Base-by-base conservation (phyloP, 345 rosid genomes). In the Geranium rotundifolium region DNA sequence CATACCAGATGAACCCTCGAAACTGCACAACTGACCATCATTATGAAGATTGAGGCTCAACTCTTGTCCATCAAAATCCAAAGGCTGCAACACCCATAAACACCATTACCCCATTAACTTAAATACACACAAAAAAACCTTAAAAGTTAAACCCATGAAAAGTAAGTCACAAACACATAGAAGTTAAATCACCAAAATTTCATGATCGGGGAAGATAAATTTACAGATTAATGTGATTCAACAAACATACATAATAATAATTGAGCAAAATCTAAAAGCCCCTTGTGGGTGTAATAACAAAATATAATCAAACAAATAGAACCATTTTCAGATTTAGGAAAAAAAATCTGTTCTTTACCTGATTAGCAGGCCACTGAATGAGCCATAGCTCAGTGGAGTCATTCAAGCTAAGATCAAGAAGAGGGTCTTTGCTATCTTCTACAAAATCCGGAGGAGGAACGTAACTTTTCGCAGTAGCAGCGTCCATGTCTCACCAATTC, bases 361-460 rank as follows among this genome's bases (percentile, higher is more conserved):
- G 84, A 59, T 77, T 71, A 57, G 62, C 55, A 66, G 96, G 95
- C 84, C 85, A 87, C 37, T 87, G 95, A 54, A 92, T 76, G 73
- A 92, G 88, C 91, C 92, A 87, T 61, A 89, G 83, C 80, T 90
- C 95, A 2, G 80, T 71, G 4, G 85, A 70, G 7, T 63, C 79
- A 0, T 70, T 64, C 63, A 61, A 9, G 5, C 63, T 67, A 55
- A 78, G 54, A 67, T 88, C 84, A 12, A 61, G 19, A 4, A 88
- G 82, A 4, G 81, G 71, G 5, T 77, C 79, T 58, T 65, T 66
- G 8, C 65, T 19, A 54, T 81, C 80, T 63, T 73, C 76, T 30
- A 63, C 65, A 54, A 73, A 86, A 49, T 76, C 88, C 1, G 74
- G 73, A 0, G 76, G 64, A 23, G 90, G 89, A 23, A 61, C 70